Base-by-base conservation (phyloP, 2,329 filamentous ascomycete genomes). In the Conoideocrella luteorostrata region DNA sequence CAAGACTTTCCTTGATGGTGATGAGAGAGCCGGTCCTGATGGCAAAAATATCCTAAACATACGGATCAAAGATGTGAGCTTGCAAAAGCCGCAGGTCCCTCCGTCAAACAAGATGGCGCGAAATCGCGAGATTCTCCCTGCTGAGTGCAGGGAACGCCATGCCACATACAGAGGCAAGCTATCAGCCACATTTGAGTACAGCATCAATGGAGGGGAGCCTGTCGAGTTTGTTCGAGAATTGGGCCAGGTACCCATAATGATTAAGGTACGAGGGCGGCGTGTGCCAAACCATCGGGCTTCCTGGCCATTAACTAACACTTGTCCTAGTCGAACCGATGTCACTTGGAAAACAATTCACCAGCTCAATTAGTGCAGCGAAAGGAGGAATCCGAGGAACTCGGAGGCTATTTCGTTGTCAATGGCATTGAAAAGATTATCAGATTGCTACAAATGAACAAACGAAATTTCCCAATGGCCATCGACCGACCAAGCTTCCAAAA, bases 321-420 rank as follows among this genome's bases (percentile, higher is more conserved):
- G 18, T 37, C 47, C 7, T 55, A 90, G 82, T 93, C 90, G 47
- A 95, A 89, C 62, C 77, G 82, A 62, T 98, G 93, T 61, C 89
- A 98, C 61, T 77, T 98, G 21, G 84, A 95, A 63, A 84, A 85
- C 49, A 83, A 90, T 56, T 84, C 88, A 5, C 93, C 93, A 0
- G 83, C 84, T 10, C 75, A 86, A 56, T 75, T 98, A 13, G 88
- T 97, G 23, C 75, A 85, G 50, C 80, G 81, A 48, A 95, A 96
- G 62, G 93, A 98, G 67, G 93, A 98, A 65, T 86, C 90, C 0
- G 93, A 98, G 65, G 93, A 98, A 65, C 69, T 97, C 24, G 93
- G 93, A 29, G 93, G 93, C 35, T 98, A 97, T 65, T 98, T 97
- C 60, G 82, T 98, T 56, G 86, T 98, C 57, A 98, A 98, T 63